Base-by-base conservation (phyloP, 352 stramenopile species). In the Globisporangium canariense region DNA sequence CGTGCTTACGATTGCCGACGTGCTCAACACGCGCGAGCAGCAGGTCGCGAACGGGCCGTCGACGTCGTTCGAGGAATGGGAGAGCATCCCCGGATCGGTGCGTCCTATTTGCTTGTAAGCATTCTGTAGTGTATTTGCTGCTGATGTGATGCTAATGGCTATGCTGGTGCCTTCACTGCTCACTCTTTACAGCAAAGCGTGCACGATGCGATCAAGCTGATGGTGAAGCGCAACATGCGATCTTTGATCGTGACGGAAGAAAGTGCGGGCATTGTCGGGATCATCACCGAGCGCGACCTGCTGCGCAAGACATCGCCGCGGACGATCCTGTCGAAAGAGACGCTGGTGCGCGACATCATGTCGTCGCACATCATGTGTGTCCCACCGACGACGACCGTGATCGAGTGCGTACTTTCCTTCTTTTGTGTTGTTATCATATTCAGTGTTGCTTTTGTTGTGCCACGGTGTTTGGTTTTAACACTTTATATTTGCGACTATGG, bases 301-400 rank as follows among this genome's bases (percentile, higher is more conserved):
- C 64, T 94, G 30, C 89, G 85, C 45, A 94, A 94, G 74, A 83
- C 77, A 20, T 88, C 74, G 36, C 82, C 77, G 20, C 73, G 79
- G 4, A 75, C 74, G 34, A 74, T 87, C 28, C 68, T 74, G 14
- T 68, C 59, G 28, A 68, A 86, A 5, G 71, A 88, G 63, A 83
- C 77, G 61, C 64, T 76, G 6, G 84, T 94, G 45, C 81, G 83
- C 58, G 79, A 93, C 36, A 85, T 94, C 69, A 94, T 93, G 86
- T 89, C 81, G 38, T 85, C 83, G 1, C 86, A 93, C 58, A 92
- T 94, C 66, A 91, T 93, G 80, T 94, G 86, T 57, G 90, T 94
- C 62, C 83, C 88, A 25, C 77, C 83, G 7, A 84, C 65, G 32
- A 94, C 83, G 22, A 91, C 86, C 4, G 79, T 94, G 38, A 91